These are phyloP conservation scores for Trichoderma afroharzianum DNA, from an alignment of 2,329 filamentous ascomycete species.

Conservation along the genomic window DNA sequence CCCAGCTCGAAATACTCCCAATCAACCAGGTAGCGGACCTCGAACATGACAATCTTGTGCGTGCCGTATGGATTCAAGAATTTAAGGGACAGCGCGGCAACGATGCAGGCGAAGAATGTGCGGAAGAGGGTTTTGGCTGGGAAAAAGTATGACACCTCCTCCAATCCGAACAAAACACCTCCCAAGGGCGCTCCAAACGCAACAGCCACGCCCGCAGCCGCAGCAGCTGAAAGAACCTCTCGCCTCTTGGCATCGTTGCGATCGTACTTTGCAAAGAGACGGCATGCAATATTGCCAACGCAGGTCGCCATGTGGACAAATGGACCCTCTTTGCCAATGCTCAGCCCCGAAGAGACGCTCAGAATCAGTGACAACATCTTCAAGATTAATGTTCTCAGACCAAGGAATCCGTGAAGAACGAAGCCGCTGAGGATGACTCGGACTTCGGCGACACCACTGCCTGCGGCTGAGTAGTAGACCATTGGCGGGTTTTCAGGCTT, in stretches of 20 bases:
- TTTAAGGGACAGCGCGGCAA: conserved; percentile 84
- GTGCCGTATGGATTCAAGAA: conserved; percentile 96
- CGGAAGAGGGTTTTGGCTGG: conserved; percentile 95
- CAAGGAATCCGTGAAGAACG: conserved; percentile 92
- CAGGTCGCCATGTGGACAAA: conserved; percentile 98
- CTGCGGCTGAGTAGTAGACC: conserved; percentile 93
- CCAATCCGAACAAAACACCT: conserved; percentile 86
- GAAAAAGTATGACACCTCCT: conserved; percentile 97
- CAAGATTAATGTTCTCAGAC: conserved; percentile 78
- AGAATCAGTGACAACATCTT: conserved; percentile 81
- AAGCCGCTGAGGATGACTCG: conserved; percentile 98
- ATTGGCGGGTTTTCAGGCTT: conserved; percentile 58
- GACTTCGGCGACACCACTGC: conserved; percentile 94
- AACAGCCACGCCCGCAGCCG: conserved; percentile 87
- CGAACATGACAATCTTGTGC: conserved; percentile 92
- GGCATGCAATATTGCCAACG: conserved; percentile 90
- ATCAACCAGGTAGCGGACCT: conserved; percentile 84
- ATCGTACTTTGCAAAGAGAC: conserved; percentile 92
- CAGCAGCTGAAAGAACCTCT: conserved; percentile 89
- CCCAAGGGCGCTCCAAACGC: conserved; percentile 87
- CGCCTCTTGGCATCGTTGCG: conserved; percentile 90
- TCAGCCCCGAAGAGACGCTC: conserved; percentile 88
- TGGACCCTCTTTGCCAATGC: conserved; percentile 88
- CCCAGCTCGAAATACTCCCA: conserved; percentile 92
- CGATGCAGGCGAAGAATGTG: conserved; percentile 97